Base-by-base conservation (phyloP, 495 filamentous ascomycete species). In the Pyronema domesticum region DNA sequence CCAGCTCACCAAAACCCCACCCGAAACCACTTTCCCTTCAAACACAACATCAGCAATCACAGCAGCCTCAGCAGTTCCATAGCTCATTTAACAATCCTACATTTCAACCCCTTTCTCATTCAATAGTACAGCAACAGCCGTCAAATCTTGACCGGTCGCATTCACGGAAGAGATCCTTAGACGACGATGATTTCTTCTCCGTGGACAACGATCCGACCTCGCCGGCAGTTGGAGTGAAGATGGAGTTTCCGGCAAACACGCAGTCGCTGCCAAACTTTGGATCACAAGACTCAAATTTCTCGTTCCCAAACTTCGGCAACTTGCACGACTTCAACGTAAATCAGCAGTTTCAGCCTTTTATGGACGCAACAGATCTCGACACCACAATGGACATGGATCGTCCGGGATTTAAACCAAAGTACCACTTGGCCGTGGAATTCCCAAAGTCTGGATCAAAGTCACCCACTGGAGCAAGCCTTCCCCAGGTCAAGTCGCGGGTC, bases 401-500 rank as follows among this genome's bases (percentile, higher is more conserved):
- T 30, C 23, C 23, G 23, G 23, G 23, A 30, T 30, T 30, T 30
- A 30, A 30, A 30, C 23, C 23, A 30, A 10, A 30, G 10, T 51
- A 51, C 17, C 17, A 51, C 30, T 18, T 53, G 19, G 19, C 19
- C 15, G 50, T 53, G 17, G 50, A 53, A 9, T 53, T 53, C 19
- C 50, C 50, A n/a, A 53, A 53, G 19, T n/a, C 15, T 37, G 15
- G 14, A 14, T 11, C 10, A 17, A 53, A 43, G 18, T 34, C 30
- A 3, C 13, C 19, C 10, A 33, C 19, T 17, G 45, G 45, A 47
- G 13, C 11, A 18, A 13, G 19, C 11, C 13, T 47, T n/a, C 39
- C 39, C 39, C 39, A 13, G 39, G 18, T 76, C 53, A 96, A 95
- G 68, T 94, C 89, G 14, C 78, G 89, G 7, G 89, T 96, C 14